These are phyloP conservation scores for Metschnikowia borealis DNA, from an alignment of 805 yeast species.

Conservation along the genomic window DNA sequence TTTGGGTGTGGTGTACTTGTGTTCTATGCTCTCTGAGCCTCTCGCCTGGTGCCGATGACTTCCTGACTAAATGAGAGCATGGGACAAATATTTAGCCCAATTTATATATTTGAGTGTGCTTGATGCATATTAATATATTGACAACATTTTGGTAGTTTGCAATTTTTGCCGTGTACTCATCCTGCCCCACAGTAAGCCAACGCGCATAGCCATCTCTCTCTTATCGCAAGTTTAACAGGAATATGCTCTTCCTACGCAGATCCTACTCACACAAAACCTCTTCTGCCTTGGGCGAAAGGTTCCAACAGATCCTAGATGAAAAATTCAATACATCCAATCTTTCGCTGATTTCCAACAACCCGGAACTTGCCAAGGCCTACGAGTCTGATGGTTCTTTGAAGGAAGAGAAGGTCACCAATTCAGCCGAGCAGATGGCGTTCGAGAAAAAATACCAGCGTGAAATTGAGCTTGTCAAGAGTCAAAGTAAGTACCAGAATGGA, in stretches of 20 bases:
- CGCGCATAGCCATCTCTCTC: slow-evolving; percentile 1
- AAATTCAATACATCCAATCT: slow-evolving; percentile 18
- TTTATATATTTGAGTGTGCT: not conserved
- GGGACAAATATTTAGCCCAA: not conserved
- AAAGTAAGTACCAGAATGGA: slow-evolving; percentile 12
- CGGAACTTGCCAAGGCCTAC: not conserved
- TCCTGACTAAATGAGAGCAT: not conserved
- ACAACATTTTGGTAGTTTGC: not conserved
- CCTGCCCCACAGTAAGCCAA: not conserved
- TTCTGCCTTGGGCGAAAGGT: slow-evolving; percentile 30
- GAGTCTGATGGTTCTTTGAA: not conserved
- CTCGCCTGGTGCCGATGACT: slow-evolving; percentile 3
- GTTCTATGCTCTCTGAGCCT: slow-evolving; percentile 27
- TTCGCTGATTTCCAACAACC: slow-evolving; percentile 5
- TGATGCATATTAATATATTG: not conserved
- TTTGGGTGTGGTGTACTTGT: slow-evolving; percentile 33
- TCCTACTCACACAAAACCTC: not conserved
- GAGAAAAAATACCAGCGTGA: slow-evolving; percentile 15
- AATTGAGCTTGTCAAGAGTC: slow-evolving; percentile 28
- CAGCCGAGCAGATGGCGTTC: slow-evolving; percentile 9
- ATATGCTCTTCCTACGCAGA: not conserved
- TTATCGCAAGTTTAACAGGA: not conserved
- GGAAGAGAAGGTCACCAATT: slow-evolving; percentile 1
- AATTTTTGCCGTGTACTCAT: not conserved
- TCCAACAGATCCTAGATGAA: slow-evolving; percentile 31